Base-by-base conservation (phyloP, 805 yeast genomes). In the Kockiozyma suomiensis region DNA sequence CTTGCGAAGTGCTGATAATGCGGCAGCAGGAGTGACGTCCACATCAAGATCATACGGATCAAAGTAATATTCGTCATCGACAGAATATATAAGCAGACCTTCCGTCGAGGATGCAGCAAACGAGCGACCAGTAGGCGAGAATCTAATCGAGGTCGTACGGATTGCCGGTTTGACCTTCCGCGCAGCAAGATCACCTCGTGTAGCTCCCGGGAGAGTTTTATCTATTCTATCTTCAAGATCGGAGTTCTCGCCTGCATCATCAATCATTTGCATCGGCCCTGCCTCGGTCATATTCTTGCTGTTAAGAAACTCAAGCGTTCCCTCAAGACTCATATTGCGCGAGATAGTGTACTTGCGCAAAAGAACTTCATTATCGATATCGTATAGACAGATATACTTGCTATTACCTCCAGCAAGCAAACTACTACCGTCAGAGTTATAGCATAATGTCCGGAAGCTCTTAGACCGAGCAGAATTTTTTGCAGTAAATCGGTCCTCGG, bases 61-160 rank as follows among this genome's bases (percentile, higher is more conserved):
- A 71, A 94, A 94, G 30, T 85, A 76, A 51, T 86, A 75, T 10
- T 82, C 76, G 51, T 85, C 85, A 73, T 93, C 96, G 41, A 91
- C 82, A 1, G 96, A 86, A 72, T 82, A 94, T 1, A 94, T 78
- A 58, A 91, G 77, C 48, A 94, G 76, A 7, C 99, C 99, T 73
- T 93, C 98, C 0, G 99, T 94, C 0, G 97, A 86, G 0, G 97
- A 94, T 43, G 96, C 96, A 0, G 96, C 94, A 79, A 94, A 94
- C 35, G 96, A 85, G 21, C 87, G 80, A 1, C 96, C 87, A 0
- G 97, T 87, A 19, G 99, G 99, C 1, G 97, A 89, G 70, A 92
- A 94, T 66, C 80, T 81, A 30, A 94, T 80, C 2, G 87, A 78
- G 1, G 90, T 83, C 3, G 92, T 91, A 69, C 96, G 78, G n/a